Conservation (phyloP, 1,139 yeast species). For the Keqinozyma sinolaborantium region DNA sequence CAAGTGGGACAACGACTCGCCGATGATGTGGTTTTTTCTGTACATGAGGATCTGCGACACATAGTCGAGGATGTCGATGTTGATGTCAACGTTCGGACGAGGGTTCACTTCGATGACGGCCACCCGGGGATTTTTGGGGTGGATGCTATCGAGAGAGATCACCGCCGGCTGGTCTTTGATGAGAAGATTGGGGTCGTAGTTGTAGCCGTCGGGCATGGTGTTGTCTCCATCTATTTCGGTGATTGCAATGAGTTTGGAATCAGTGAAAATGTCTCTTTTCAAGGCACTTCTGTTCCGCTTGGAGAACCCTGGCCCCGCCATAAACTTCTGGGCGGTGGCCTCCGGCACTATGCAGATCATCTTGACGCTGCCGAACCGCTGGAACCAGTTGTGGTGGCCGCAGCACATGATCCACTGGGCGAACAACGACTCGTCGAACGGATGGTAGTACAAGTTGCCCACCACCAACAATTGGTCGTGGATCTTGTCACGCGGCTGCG, state of each 20-base stretch:
- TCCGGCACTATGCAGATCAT: conserved; percentile 65
- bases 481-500: conserved; percentile 40
- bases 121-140: conserved; percentile 24
- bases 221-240: conserved; percentile 22
- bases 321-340: conserved; percentile 56
- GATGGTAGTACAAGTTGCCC: conserved; percentile 55
- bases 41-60: conserved; percentile 65
- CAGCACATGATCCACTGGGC: conserved; percentile 78
- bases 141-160: conserved; percentile 18
- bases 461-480: conserved; percentile 62
- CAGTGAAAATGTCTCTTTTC: conserved; percentile 58
- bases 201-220: conserved; percentile 22
- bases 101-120: conserved; percentile 64
- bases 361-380: conserved; percentile 67
- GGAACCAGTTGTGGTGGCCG: conserved; percentile 71
- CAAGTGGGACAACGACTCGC: conserved; percentile 48
- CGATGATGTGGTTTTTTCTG: conserved; percentile 33
- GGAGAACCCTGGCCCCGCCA: conserved; percentile 44
- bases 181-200: conserved; percentile 36
- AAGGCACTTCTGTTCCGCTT: conserved; percentile 57
- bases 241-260: conserved; percentile 49
- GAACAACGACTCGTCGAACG: conserved; percentile 61
- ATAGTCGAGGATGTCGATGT: conserved; percentile 61
- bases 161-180: conserved; percentile 37
- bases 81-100: conserved; percentile 24